These are phyloP conservation scores for Cercospora sp. DNA, from an alignment of 2,329 filamentous ascomycete genomes.

Conservation along the genomic window DNA sequence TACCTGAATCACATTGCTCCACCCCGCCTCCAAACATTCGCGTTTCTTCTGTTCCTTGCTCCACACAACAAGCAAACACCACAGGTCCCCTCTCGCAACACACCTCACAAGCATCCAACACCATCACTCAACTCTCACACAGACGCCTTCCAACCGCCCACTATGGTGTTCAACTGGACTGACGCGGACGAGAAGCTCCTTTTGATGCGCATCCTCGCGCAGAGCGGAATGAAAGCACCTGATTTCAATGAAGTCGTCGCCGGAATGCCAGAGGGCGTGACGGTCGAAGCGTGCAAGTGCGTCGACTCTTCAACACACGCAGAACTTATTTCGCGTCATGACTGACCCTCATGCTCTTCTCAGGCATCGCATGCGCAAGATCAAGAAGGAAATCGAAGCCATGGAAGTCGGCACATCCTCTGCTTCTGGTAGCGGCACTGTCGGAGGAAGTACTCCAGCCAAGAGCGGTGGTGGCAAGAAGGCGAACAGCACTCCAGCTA, in stretches of 20 bases:
- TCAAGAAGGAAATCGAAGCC: conserved; percentile 9
- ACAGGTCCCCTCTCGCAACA: neutral
- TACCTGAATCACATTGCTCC: neutral
- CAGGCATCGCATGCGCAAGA: conserved; percentile 10
- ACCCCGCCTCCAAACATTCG: neutral
- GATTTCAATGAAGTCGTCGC: conserved; percentile 8
- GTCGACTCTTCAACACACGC: neutral
- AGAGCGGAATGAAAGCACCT: neutral
- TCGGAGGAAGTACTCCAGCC: neutral
- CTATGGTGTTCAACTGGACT: conserved; percentile 9
- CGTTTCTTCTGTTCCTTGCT: neutral
- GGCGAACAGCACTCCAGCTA: neutral
- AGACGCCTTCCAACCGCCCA: neutral
- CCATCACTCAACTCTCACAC: neutral
- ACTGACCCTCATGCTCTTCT: neutral
- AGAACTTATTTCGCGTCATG: neutral
- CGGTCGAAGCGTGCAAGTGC: conserved; percentile 8
- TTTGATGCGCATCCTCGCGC: conserved; percentile 5
- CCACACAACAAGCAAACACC: neutral
- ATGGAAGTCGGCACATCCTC: neutral
- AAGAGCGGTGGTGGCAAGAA: conserved; percentile 12
- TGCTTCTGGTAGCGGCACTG: neutral
- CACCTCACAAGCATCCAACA: neutral
- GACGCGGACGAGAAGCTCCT: conserved; percentile 12
- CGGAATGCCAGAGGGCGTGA: conserved; percentile 1